phyloP scores from a whole-genome alignment of 164 flowering plant species.

The Euptelea pleiosperma region DNA sequence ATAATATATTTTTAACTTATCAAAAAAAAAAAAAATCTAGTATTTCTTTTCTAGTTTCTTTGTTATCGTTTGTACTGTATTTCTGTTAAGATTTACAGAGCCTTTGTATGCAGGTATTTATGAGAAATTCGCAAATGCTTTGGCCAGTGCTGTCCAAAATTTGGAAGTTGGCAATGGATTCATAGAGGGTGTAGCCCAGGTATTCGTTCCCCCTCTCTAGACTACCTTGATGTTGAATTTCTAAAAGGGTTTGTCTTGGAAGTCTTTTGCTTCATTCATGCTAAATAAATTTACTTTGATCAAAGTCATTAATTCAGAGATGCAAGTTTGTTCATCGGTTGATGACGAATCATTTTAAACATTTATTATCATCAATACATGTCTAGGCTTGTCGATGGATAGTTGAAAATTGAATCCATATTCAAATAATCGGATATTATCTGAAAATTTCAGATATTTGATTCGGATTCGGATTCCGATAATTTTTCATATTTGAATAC shows the following conservation, averaged over 20 bases:
- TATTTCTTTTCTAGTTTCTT: not conserved
- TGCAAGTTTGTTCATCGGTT: not conserved
- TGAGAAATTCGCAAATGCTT: constrained; percentile 79
- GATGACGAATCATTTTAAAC: not conserved
- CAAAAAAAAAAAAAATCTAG: no score
- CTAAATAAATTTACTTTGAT: not conserved
- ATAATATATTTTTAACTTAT: no score
- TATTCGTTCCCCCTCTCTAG: constrained; percentile 23
- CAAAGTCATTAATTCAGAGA: not conserved
- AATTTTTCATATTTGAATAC: no score
- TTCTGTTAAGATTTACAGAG: not conserved
- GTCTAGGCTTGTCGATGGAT: no score
- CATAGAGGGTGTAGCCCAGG: constrained; percentile 80
- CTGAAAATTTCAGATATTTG: no score
- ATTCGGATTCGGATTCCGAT: no score
- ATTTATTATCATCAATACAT: no score
- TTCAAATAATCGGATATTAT: no score
- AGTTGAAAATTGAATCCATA: no score
- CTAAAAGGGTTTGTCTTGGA: not conserved
- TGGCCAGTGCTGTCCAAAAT: constrained; percentile 64
- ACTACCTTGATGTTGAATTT: not conserved
- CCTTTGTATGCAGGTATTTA: constrained; percentile 61
- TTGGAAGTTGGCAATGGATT: constrained; percentile 95
- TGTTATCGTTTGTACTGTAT: not conserved
- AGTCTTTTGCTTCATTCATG: not conserved